Evolutionary conservation across 768 basidiomycete genomes (phyloP).

Genomic region (Crepidotus variabilis): DNA sequence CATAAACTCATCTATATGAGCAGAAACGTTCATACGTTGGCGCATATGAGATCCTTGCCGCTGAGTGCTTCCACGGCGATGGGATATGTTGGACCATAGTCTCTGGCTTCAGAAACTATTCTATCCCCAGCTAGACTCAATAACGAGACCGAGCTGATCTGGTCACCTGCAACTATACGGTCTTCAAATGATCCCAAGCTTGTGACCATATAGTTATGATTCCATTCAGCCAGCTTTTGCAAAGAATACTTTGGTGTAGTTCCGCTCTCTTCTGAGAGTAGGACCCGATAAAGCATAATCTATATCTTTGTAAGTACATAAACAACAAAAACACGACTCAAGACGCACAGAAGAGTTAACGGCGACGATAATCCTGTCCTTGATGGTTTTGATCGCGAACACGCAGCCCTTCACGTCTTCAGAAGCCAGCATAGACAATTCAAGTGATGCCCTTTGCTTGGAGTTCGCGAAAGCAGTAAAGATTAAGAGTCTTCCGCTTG

Average conservation of each 20-base stretch:
- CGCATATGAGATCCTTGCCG: conserved; percentile 57
- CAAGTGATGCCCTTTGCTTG: conserved; percentile 20
- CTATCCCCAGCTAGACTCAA: conserved; percentile 45
- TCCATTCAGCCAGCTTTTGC: conserved; percentile 55
- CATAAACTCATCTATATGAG: neutral
- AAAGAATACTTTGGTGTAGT: conserved; percentile 32
- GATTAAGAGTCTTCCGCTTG: conserved; percentile 58
- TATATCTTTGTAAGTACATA: conserved; percentile 16
- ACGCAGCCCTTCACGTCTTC: conserved; percentile 60
- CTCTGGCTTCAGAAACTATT: conserved; percentile 58
- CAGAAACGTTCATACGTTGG: conserved; percentile 50
- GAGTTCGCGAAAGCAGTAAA: conserved; percentile 35
- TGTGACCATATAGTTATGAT: conserved; percentile 78
- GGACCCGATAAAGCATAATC: conserved; percentile 46
- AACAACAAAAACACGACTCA: neutral
- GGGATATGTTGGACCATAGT: conserved; percentile 77
- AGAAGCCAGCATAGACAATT: conserved; percentile 39
- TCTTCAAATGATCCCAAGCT: conserved; percentile 55
- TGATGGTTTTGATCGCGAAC: conserved; percentile 52
- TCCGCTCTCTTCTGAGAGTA: conserved; percentile 24
- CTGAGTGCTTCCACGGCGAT: conserved; percentile 57
- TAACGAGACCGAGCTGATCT: conserved; percentile 74
- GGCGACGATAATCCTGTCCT: conserved; percentile 58
- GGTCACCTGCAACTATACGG: conserved; percentile 71
- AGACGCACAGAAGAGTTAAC: conserved; percentile 71